These are phyloP conservation scores for Alnus glutinosa DNA, from an alignment of 306 rosid genomes.

Conservation along the genomic window DNA sequence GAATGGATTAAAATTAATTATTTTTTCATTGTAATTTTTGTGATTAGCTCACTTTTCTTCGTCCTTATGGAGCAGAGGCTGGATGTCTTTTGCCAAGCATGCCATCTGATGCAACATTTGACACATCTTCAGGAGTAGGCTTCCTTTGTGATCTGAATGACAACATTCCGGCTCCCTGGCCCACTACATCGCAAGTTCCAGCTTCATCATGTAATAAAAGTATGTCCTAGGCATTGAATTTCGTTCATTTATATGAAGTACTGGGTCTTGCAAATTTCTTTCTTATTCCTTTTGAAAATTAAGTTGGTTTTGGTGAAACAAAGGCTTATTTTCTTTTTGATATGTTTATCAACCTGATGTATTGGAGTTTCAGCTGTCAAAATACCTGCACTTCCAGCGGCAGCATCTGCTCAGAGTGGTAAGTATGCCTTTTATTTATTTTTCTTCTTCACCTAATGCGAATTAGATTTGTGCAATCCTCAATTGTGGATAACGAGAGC, in stretches of 20 bases:
- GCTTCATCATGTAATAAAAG: constrained; percentile 83
- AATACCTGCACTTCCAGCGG: constrained; percentile 99
- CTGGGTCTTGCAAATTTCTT: not conserved
- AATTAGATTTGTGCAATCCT: constrained; percentile 9
- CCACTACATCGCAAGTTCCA: constrained; percentile 58
- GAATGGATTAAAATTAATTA: not conserved
- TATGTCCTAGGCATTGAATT: constrained; percentile 36
- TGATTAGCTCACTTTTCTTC: constrained; percentile 23
- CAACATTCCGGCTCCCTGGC: constrained; percentile 98
- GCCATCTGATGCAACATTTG: constrained; percentile 94
- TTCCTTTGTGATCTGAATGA: constrained; percentile 93
- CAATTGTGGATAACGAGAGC: not conserved
- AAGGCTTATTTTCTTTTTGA: constrained; percentile 15
- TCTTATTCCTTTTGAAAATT: constrained; percentile 1
- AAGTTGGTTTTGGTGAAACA: not conserved
- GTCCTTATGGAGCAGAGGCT: constrained; percentile 51
- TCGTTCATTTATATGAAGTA: not conserved
- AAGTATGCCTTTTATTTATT: constrained; percentile 20
- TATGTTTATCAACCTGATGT: constrained; percentile 8
- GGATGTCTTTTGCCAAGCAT: constrained; percentile 93
- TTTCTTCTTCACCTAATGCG: not conserved
- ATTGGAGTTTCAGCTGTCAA: constrained; percentile 63
- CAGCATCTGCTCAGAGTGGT: constrained; percentile 76
- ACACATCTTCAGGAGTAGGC: constrained; percentile 74
- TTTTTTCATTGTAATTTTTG: not conserved